Percentiles rank a stretch among this genome's conserved stretches.
These are phyloP conservation scores for Suillus sp. DNA, from an alignment of 768 basidiomycete genomes.

Conservation along the genomic window DNA sequence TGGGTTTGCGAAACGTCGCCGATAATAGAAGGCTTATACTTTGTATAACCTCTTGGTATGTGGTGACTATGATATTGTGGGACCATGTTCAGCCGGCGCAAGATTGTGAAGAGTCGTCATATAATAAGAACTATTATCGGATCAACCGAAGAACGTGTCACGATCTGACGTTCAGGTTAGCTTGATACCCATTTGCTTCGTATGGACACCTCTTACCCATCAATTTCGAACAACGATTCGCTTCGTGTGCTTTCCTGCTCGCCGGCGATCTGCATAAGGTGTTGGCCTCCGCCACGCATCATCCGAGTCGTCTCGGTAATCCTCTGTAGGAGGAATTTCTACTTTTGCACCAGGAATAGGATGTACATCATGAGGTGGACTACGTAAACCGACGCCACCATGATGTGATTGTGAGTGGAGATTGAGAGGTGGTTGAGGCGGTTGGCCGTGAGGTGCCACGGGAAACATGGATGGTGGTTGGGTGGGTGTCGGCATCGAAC, in stretches of 20 bases:
- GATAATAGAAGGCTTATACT: slow-evolving; percentile 1
- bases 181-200: neutral
- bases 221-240: slow-evolving; percentile 60
- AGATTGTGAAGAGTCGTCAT: neutral
- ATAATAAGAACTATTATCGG: slow-evolving; percentile 2
- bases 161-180: slow-evolving; percentile 8
- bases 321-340: slow-evolving; percentile 43
- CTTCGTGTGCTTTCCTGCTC: slow-evolving; percentile 80
- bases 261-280: slow-evolving; percentile 71
- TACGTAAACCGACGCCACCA: slow-evolving; percentile 39
- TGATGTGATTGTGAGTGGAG: slow-evolving; percentile 33
- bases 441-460: slow-evolving; percentile 34
- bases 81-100: neutral
- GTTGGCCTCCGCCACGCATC: slow-evolving; percentile 74
- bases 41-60: slow-evolving; percentile 3
- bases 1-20: neutral
- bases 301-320: slow-evolving; percentile 59
- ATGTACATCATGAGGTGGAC: slow-evolving; percentile 49
- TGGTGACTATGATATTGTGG: slow-evolving; percentile 1
- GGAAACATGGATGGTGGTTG: slow-evolving; percentile 33
- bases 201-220: slow-evolving; percentile 16
- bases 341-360: slow-evolving; percentile 36
- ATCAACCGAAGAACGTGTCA: slow-evolving; percentile 5
- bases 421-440: slow-evolving; percentile 37
- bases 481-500: slow-evolving; percentile 23